Evolutionary conservation across 768 basidiomycete species (phyloP), one percentile per base, ranked within the genome.

Genomic region (Pleurotus ostreatus): DNA sequence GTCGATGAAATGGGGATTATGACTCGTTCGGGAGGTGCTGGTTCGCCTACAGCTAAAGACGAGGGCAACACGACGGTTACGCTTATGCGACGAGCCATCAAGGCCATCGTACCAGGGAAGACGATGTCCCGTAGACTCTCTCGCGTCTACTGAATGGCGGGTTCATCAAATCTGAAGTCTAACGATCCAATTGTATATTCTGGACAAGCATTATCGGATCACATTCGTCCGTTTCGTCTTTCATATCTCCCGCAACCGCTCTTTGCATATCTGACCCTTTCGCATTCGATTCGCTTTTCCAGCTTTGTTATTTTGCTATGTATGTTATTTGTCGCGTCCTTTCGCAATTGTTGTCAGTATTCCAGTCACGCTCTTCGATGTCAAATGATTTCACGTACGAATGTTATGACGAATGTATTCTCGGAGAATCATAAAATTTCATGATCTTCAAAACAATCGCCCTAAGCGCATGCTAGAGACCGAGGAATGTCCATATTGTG

Each of bases 31-130:
- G 51, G 23, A 40, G 52, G 52, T 54, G 58, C 69, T 25, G 66
- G 64, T 13, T 43, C 62, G 22, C 63, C 68, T 25, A 61, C 63
- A 18, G 69, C 64, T 44, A 79, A 74, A 63, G 81, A 83, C 51
- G 80, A 81, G 34, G 73, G 69, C 56, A 74, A 77, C 55, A 74
- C 75, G 11, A 78, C 81, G 15, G 74, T 79, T 49, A 76, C 81
- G 4, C 74, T 84, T 55, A 81, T 91, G 55, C 80, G 82, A 39
- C 84, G 85, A 46, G 89, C 89, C 11, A 77, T 92, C 68, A 89
- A 86, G 69, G 85, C 88, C 3, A 84, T 91, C 67, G 86, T 86
- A 57, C 84, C 54, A 5, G 80, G 79, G 38, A 88, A 81, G 71
- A 74, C 79, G 8, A 69, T 67, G 57, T 81, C 81, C 2, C 78